Evolutionary conservation across 2,329 filamentous ascomycete species (phyloP).

Genomic region (Thyridium curvatum): DNA sequence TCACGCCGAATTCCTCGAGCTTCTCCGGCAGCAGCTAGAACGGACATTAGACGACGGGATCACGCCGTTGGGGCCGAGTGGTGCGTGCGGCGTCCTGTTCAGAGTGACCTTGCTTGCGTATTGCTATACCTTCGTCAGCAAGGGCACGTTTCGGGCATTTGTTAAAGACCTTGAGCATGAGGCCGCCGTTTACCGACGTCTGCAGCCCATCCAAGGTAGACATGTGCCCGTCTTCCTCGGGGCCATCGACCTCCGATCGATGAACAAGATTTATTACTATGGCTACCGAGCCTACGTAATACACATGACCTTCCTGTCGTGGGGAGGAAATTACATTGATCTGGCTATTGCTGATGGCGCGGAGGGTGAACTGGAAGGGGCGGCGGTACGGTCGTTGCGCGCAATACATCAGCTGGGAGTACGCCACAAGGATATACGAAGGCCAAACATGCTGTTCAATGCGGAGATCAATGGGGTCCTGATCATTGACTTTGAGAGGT

Average conservation of each 20-base stretch:
- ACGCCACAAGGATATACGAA: too few relatives aligned
- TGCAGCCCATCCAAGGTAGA: slow-evolving; percentile 24
- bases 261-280: slow-evolving; percentile 22
- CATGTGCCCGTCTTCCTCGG: slow-evolving; percentile 31
- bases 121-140: slow-evolving; percentile 36
- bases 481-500: too few relatives aligned
- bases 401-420: too few relatives aligned
- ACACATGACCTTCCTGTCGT: too few relatives aligned
- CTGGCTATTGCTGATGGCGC: too few relatives aligned
- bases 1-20: slow-evolving; percentile 16
- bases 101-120: slow-evolving; percentile 29
- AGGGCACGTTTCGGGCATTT: slow-evolving; percentile 27
- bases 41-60: slow-evolving; percentile 22
- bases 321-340: too few relatives aligned
- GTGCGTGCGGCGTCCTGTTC: slow-evolving; percentile 32
- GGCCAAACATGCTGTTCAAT: too few relatives aligned
- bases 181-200: slow-evolving; percentile 24
- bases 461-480: too few relatives aligned
- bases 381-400: too few relatives aligned
- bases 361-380: too few relatives aligned
- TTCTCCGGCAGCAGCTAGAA: slow-evolving; percentile 26
- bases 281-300: not conserved
- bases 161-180: slow-evolving; percentile 26
- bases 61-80: slow-evolving; percentile 15
- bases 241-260: slow-evolving; percentile 23